Evolutionary conservation across 805 yeast species (phyloP), one percentile per base, ranked within the genome.

Genomic region (Ogataea saltuana): DNA sequence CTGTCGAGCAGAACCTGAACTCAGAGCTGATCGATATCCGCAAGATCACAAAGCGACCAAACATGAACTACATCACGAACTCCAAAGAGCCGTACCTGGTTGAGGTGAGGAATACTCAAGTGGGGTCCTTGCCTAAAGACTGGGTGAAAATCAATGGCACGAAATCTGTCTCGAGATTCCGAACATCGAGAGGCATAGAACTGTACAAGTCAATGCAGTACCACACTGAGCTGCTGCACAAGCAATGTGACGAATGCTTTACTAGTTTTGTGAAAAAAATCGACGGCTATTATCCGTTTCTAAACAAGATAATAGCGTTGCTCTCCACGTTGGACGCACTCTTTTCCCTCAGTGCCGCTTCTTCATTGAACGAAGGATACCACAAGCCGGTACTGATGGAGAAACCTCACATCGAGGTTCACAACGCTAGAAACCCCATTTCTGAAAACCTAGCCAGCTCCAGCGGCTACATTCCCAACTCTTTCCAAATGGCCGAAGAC

Each of bases 61-160:
- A 75, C 29, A 58, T 85, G 41, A 67, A 72, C 16, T 88, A 70
- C 54, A 68, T 71, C 20, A 73, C 81, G 11, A 80, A 76, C 42
- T 72, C 76, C 39, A 82, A 80, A 40, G 85, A 83, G 16, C 83
- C 88, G 2, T 85, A 83, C 56, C 66, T 90, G 36, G 73, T 93
- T 17, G 97, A 90, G 55, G 81, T 91, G 0, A 68, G 88, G 33
- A 81, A 81, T 48, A 64, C 75, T 10, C 76, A 76, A 33, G 69
- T 75, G 2, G 76, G 75, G 32, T 62, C 66, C 1, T 63, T 90
- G 2, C 98, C 98, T 0, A 53, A 67, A 2, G 80, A 78, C 39
- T 91, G 97, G 96, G 65, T 83, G 10, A 84, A 87, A 52, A 76
- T 86, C 20, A 84, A 78, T 53, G 84, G 84, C 7, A 76, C 95